Percentiles rank a stretch among this genome's conserved stretches.
Evolutionary conservation across 768 basidiomycete genomes (phyloP).

Genomic region (Kwoniella sp.): DNA sequence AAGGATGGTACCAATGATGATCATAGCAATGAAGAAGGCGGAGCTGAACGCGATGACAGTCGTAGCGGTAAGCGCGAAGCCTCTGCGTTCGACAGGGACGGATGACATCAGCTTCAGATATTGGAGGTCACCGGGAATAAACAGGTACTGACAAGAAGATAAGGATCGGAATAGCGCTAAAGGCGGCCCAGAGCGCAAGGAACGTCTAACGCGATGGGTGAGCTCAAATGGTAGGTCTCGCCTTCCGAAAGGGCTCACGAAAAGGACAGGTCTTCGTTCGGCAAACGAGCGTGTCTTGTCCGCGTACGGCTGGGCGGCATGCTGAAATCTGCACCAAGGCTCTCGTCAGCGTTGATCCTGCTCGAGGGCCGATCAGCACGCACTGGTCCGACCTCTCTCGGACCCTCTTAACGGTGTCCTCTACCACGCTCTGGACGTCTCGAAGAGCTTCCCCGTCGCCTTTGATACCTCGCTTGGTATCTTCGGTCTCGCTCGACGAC

Average conservation of each 20-base stretch:
- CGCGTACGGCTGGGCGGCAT: conserved; percentile 34
- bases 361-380: not conserved
- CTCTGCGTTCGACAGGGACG: conserved; percentile 18
- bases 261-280: conserved; percentile 34
- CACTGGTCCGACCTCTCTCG: conserved; percentile 34
- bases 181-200: conserved; percentile 26
- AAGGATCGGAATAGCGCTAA: conserved; percentile 31
- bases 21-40: conserved; percentile 14
- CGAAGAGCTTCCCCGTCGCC: not conserved
- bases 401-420: conserved; percentile 33
- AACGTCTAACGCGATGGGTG: conserved; percentile 25
- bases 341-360: not conserved
- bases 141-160: conserved; percentile 28
- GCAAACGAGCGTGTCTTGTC: conserved; percentile 34
- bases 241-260: conserved; percentile 19
- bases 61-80: conserved; percentile 26
- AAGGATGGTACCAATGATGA: conserved; percentile 24
- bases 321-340: conserved; percentile 29
- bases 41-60: conserved; percentile 20
- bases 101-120: not conserved
- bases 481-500: too few relatives aligned
- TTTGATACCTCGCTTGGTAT: conserved; percentile 4
- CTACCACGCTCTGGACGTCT: conserved; percentile 28
- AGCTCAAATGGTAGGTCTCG: not conserved
- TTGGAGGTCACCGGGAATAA: not conserved